phyloP scores from a whole-genome alignment of 148 eudicot species.

The Heliosperma pusillum region DNA sequence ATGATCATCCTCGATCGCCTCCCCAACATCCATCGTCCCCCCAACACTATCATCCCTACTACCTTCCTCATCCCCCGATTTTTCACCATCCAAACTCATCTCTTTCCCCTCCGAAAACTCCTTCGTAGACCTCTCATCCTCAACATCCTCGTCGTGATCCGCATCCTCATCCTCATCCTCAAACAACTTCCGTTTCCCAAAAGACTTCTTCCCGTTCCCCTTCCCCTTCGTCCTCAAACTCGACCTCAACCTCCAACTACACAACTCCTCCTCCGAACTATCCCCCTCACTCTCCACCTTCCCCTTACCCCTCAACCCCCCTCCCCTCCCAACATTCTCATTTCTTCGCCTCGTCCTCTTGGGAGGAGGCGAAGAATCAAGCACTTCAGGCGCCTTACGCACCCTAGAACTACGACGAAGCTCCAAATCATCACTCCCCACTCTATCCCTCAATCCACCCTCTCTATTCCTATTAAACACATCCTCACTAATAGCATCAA shows the following conservation, averaged over 20 bases:
- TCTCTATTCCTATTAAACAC: conserved; percentile 41
- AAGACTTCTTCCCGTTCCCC: conserved; percentile 24
- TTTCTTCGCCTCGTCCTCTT: conserved; percentile 54
- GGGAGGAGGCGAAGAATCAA: conserved; percentile 79
- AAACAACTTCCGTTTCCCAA: conserved; percentile 64
- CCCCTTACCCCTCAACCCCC: conserved; percentile 33
- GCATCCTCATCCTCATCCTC: conserved; percentile 41
- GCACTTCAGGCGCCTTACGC: conserved; percentile 59
- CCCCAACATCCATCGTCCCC: conserved; percentile 41
- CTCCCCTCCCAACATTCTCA: conserved; percentile 29
- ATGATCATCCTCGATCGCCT: conserved; percentile 32
- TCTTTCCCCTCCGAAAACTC: conserved; percentile 26
- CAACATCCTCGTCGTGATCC: conserved; percentile 29
- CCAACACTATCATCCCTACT: conserved; percentile 42
- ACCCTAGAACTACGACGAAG: conserved; percentile 71
- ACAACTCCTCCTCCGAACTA: conserved; percentile 41
- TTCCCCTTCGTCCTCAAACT: conserved; percentile 44
- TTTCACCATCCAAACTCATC: conserved; percentile 32
- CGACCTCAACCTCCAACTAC: conserved; percentile 59
- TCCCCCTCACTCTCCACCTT: conserved; percentile 29
- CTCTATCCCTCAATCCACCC: conserved; percentile 25
- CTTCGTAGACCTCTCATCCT: conserved; percentile 23
- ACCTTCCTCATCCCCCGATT: conserved; percentile 39
- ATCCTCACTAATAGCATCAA: conserved; percentile 76
- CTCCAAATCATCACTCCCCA: conserved; percentile 52